Conservation (phyloP, 1,139 yeast genomes). For the Blastobotrys ciferrii region DNA sequence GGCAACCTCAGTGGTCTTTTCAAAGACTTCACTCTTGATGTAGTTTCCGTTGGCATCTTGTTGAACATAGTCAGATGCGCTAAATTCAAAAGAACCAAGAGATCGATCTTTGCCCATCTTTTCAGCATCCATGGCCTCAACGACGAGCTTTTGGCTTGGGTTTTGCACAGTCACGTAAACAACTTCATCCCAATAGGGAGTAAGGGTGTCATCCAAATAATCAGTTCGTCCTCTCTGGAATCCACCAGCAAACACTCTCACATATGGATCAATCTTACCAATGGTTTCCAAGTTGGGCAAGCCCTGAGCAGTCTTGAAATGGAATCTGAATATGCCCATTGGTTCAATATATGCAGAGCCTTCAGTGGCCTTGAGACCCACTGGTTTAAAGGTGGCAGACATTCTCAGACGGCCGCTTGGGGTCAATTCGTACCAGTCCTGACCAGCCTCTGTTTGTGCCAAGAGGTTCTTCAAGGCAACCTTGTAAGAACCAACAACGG, state of each 20-base stretch:
- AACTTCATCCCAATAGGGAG: slow-evolving; percentile 85
- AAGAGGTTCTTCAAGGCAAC: slow-evolving; percentile 62
- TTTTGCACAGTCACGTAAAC: slow-evolving; percentile 79
- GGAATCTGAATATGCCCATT: slow-evolving; percentile 82
- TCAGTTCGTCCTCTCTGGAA: slow-evolving; percentile 74
- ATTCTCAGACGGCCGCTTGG: slow-evolving; percentile 69
- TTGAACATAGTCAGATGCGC: slow-evolving; percentile 62
- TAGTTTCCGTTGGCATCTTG: slow-evolving; percentile 62
- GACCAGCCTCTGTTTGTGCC: slow-evolving; percentile 75
- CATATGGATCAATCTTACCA: slow-evolving; percentile 92
- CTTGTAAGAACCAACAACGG: slow-evolving; percentile 48
- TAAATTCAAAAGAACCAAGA: slow-evolving; percentile 75
- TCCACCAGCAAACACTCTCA: slow-evolving; percentile 75
- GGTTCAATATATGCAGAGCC: slow-evolving; percentile 86
- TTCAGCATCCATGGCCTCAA: slow-evolving; percentile 93
- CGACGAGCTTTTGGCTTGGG: slow-evolving; percentile 71
- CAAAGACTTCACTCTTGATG: slow-evolving; percentile 56
- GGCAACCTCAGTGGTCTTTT: slow-evolving; percentile 57
- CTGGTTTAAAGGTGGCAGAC: slow-evolving; percentile 81
- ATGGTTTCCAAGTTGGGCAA: slow-evolving; percentile 81
- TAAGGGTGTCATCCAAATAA: slow-evolving; percentile 61
- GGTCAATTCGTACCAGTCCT: slow-evolving; percentile 67
- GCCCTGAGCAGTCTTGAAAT: slow-evolving; percentile 66
- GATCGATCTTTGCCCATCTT: slow-evolving; percentile 74
- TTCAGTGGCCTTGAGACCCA: slow-evolving; percentile 55